These are phyloP conservation scores for Boletellus sp. DNA, from an alignment of 768 basidiomycete genomes.

Conservation along the genomic window DNA sequence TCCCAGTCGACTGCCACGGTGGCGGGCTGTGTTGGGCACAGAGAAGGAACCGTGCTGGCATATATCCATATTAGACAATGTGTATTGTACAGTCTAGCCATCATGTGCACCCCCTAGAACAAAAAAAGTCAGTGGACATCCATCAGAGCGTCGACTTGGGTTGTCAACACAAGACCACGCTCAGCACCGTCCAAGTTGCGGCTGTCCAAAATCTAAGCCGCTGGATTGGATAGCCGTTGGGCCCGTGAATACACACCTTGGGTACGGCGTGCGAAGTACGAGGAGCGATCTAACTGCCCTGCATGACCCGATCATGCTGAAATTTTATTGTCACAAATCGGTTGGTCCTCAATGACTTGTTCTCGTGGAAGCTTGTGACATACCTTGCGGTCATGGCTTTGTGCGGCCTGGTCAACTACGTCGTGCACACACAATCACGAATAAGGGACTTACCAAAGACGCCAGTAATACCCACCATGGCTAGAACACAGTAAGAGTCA, in stretches of 20 bases:
- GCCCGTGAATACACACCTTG: neutral
- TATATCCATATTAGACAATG: no score
- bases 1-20: no score
- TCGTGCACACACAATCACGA: neutral
- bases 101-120: no score
- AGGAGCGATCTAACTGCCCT: conserved; percentile 16
- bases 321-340: neutral
- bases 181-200: neutral
- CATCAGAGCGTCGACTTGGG: no score
- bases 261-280: neutral
- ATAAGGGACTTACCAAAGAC: conserved; percentile 4
- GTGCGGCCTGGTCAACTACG: neutral
- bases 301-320: conserved; percentile 12
- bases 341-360: neutral
- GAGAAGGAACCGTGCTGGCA: no score
- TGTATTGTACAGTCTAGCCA: no score
- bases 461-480: conserved; percentile 1
- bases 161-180: neutral
- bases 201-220: no score
- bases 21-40: no score
- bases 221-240: no score
- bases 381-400: conserved; percentile 16
- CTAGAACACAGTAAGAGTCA: neutral
- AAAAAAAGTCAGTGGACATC: no score
- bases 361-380: no score